Conservation (phyloP, 768 basidiomycete species). For the Paxillus ammoniavirescens region DNA sequence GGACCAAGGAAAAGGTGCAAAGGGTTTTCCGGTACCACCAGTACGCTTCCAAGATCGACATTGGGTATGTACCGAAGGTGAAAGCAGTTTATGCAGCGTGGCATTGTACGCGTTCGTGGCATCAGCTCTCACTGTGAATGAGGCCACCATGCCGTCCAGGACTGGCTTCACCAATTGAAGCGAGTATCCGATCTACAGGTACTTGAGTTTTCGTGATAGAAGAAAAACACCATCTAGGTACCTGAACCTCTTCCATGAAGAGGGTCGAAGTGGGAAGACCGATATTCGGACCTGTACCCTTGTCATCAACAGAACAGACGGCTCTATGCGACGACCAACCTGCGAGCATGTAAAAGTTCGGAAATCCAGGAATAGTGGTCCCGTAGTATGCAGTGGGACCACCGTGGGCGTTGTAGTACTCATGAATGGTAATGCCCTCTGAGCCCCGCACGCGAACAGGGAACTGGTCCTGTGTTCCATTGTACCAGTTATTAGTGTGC, state of each 20-base stretch:
- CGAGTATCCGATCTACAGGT: slow-evolving; percentile 15
- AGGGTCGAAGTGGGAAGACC: slow-evolving; percentile 11
- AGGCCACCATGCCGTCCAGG: slow-evolving; percentile 5
- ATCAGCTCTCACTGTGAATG: slow-evolving; percentile 13
- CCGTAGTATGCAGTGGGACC: slow-evolving; percentile 30
- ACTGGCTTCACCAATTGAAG: slow-evolving; percentile 20
- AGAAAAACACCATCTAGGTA: not conserved
- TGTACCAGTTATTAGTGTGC: not conserved
- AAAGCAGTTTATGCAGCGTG: slow-evolving; percentile 7
- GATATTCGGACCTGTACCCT: slow-evolving; percentile 14
- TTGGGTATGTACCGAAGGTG: slow-evolving; percentile 16
- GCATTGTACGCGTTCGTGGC: slow-evolving; percentile 19
- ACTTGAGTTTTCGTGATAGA: not conserved
- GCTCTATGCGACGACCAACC: slow-evolving; percentile 8
- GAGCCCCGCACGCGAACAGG: slow-evolving; percentile 14
- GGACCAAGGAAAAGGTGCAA: slow-evolving; percentile 37
- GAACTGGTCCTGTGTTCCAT: slow-evolving; percentile 2
- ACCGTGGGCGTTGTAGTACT: slow-evolving; percentile 20
- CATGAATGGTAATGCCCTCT: slow-evolving; percentile 14
- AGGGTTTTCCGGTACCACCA: slow-evolving; percentile 33
- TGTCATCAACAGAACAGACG: not conserved
- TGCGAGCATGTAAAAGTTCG: slow-evolving; percentile 26
- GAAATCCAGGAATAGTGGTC: slow-evolving; percentile 27
- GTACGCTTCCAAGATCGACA: slow-evolving; percentile 40
- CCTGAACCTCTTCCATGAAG: slow-evolving; percentile 22